These are phyloP conservation scores for Cicer chorassanicum DNA, from an alignment of 306 rosid genomes.

Conservation along the genomic window DNA sequence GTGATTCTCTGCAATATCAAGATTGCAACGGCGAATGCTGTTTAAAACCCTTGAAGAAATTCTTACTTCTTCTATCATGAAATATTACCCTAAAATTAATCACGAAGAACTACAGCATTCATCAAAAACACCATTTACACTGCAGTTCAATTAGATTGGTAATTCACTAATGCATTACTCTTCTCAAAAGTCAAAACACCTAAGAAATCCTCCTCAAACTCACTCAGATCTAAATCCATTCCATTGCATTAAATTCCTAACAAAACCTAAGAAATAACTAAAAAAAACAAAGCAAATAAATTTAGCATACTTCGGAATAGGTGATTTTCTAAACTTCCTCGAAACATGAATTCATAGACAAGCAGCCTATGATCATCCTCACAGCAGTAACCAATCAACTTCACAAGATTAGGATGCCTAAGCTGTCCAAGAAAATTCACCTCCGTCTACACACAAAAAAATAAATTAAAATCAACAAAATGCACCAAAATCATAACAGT, in stretches of 20 bases:
- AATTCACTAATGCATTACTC: not conserved
- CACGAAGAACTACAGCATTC: not conserved
- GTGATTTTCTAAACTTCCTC: constrained; percentile 97
- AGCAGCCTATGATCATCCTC: constrained; percentile 98
- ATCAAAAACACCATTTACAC: not conserved
- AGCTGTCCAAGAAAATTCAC: constrained; percentile 98
- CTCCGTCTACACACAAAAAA: constrained; percentile 65
- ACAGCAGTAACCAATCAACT: constrained; percentile 97
- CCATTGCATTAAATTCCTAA: not conserved
- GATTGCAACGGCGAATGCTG: too few relatives aligned
- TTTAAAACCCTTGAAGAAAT: too few relatives aligned
- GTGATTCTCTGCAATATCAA: too few relatives aligned
- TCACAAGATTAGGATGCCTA: constrained; percentile 94
- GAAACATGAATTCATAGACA: constrained; percentile 96
- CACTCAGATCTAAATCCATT: constrained; percentile 31
- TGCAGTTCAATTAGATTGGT: not conserved
- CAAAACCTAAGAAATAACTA: not conserved
- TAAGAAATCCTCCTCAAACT: not conserved
- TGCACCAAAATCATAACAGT: not conserved
- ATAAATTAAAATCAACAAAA: not conserved
- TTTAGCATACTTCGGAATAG: constrained; percentile 81
- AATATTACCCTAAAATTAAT: not conserved
- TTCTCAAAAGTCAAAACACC: not conserved
- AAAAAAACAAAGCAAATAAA: constrained; percentile 16
- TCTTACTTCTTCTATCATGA: not conserved